Base-by-base conservation (phyloP, 2,329 filamentous ascomycete species). In the Penicillium psychrosexuale region DNA sequence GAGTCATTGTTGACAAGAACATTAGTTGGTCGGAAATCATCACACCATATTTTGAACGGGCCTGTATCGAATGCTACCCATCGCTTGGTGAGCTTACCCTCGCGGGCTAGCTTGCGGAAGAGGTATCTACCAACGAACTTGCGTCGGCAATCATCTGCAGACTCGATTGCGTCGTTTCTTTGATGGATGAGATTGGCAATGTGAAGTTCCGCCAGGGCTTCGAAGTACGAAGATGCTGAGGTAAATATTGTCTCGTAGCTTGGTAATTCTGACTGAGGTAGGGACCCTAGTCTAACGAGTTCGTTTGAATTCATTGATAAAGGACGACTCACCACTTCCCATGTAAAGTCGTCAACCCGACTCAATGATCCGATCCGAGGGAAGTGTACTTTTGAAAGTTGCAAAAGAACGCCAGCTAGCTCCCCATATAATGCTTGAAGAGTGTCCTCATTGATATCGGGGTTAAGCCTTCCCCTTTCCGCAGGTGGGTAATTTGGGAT, bases 391-490 rank as follows among this genome's bases (percentile, higher is more conserved):
- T 8, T 28, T 4, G 24, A 30, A n/a, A 30, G 24, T 12, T 43
- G 24, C n/a, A 43, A 5, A 11, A 43, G 13, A 22, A 53, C 45
- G 7, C 53, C 37, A 28, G 49, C 46, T 8, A 58, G 12, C 28
- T 56, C 19, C 30, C 30, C 27, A 28, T 55, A 57, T 1, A 76
- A 53, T 9, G 60, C 52, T 48, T 68, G 53, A 0, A 78, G 68
- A 31, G 64, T 71, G 5, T 65, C 55, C 34, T 73, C 60, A 31
- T 56, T 52, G 17, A 78, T 68, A 17, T 70, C 58, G 6, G 69
- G 68, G 56, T 77, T 37, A 8, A 59, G 39, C 4, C 40, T 58
- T 33, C 69, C 56, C 33, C 19, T 8, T 28, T 37, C 22, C 22
- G 28, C 5, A 6, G 1, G 6, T 11, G 22, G 7, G 12, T 15